Evolutionary conservation across 2,329 filamentous ascomycete genomes (phyloP), one percentile per base, ranked within the genome.

Genomic region (Metarhizium anisopliae): DNA sequence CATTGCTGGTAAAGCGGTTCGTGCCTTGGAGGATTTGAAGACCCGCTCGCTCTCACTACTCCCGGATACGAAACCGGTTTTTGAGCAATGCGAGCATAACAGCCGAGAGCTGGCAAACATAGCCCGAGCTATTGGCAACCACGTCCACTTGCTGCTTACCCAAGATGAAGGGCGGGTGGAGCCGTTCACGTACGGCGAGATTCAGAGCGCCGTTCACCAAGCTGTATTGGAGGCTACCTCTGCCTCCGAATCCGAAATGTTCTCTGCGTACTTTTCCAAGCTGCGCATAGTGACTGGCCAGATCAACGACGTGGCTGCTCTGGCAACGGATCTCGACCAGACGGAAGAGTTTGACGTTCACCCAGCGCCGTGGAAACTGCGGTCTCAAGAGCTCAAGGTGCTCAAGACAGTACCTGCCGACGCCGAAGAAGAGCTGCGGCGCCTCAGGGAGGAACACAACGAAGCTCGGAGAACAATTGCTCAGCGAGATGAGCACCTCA

Each of bases 361-460:
- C 25, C 78, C 82, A 0, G 82, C 87, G 3, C 94, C 94, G 2
- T 99, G 94, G 94, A 79, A 88, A 54, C 78, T 90, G 36, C 86
- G 92, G 54, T 86, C 90, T 3, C 83, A 88, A 63, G 87, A 94
- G 64, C 80, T 97, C 54, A 90, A 87, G 69, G 83, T 84, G n/a
- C 86, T 87, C 61, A 93, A 94, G 74, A 85, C 83, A 25, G 82
- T 90, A 40, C 86, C 90, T 0, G 80, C 91, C 43, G 90, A 96
- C 65, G 85, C 87, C 0, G 90, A 96, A 66, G 89, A 93, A 65
- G 89, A 96, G 68, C 80, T 96, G 54, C 83, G 87, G 6, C 84
- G 86, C 20, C 77, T 96, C 56, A 90, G 86, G 63, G 89, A 92
- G 54, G 87, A 93, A 61, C 82, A 94, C 61, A 84, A 86, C 61